These are phyloP conservation scores for Cordyceps tenuipes DNA, from an alignment of 2,329 filamentous ascomycete genomes.

Conservation along the genomic window DNA sequence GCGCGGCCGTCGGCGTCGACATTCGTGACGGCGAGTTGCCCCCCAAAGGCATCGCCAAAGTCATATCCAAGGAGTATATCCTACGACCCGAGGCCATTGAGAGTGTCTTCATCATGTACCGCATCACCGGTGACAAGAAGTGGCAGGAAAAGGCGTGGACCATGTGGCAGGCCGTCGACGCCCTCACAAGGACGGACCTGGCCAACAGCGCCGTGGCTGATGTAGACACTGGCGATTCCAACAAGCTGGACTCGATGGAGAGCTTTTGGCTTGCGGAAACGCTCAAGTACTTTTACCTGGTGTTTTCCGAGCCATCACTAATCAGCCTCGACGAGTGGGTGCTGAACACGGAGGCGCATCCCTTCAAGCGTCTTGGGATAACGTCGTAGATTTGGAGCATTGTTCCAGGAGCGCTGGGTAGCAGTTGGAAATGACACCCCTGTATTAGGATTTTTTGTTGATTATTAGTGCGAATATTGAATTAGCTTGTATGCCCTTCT, in stretches of 20 bases:
- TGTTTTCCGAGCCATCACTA: conserved; percentile 56
- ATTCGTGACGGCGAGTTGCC: conserved; percentile 24
- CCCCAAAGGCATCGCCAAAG: conserved; percentile 53
- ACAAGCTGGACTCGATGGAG: conserved; percentile 55
- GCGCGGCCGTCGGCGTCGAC: conserved; percentile 16
- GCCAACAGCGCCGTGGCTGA: conserved; percentile 43
- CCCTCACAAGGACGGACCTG: conserved; percentile 36
- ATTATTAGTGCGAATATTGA: neutral
- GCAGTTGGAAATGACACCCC: neutral
- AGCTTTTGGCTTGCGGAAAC: conserved; percentile 68
- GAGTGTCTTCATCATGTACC: conserved; percentile 45
- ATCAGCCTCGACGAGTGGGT: conserved; percentile 63
- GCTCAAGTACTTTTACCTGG: conserved; percentile 66
- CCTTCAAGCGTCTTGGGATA: conserved; percentile 23
- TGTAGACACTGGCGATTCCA: conserved; percentile 18
- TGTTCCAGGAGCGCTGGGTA: too few relatives aligned
- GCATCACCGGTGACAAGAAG: conserved; percentile 38
- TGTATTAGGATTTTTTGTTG: neutral
- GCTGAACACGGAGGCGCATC: conserved; percentile 48
- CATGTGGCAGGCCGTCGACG: conserved; percentile 43
- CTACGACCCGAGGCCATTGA: conserved; percentile 45
- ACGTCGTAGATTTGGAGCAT: neutral
- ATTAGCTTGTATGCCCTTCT: neutral
- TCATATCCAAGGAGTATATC: conserved; percentile 43
- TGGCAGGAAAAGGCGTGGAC: conserved; percentile 43